These are phyloP conservation scores for Candida frijolesensis DNA, from an alignment of 1,139 yeast genomes.

Conservation along the genomic window DNA sequence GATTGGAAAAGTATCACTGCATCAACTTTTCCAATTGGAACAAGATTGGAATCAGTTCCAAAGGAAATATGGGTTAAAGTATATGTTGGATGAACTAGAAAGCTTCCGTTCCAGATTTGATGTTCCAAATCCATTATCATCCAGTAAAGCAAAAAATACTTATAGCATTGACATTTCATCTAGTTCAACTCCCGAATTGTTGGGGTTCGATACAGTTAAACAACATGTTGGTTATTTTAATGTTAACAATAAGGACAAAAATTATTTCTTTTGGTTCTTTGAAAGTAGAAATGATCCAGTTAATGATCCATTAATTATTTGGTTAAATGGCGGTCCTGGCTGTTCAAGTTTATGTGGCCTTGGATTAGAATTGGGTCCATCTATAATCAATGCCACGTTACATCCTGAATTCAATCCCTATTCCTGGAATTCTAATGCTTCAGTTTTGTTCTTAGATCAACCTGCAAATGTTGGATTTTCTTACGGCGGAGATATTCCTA, in stretches of 20 bases:
- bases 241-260: conserved; percentile 68
- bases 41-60: conserved; percentile 1
- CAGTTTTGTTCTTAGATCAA: conserved; percentile 38
- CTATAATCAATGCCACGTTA: conserved; percentile 25
- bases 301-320: conserved; percentile 35
- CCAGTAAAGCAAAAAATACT: neutral
- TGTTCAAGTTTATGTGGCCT: conserved; percentile 54
- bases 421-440: conserved; percentile 38
- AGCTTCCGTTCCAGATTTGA: neutral
- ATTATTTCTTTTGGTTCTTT: conserved; percentile 44
- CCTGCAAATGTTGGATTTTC: conserved; percentile 64
- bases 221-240: conserved; percentile 84
- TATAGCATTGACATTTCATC: conserved; percentile 3
- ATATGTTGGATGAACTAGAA: neutral
- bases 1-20: conserved; percentile 1
- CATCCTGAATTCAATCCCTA: conserved; percentile 33
- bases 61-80: neutral
- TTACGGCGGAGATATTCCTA: conserved; percentile 52
- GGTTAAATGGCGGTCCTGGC: conserved; percentile 74
- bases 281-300: conserved; percentile 38
- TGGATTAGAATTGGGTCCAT: conserved; percentile 37
- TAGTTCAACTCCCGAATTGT: conserved; percentile 40
- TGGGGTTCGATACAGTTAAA: conserved; percentile 71
- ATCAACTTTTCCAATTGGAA: conserved; percentile 1
- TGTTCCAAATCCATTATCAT: neutral